Evolutionary conservation across 1,139 yeast species (phyloP).

Genomic region (Sugiyamaella xylanicola): DNA sequence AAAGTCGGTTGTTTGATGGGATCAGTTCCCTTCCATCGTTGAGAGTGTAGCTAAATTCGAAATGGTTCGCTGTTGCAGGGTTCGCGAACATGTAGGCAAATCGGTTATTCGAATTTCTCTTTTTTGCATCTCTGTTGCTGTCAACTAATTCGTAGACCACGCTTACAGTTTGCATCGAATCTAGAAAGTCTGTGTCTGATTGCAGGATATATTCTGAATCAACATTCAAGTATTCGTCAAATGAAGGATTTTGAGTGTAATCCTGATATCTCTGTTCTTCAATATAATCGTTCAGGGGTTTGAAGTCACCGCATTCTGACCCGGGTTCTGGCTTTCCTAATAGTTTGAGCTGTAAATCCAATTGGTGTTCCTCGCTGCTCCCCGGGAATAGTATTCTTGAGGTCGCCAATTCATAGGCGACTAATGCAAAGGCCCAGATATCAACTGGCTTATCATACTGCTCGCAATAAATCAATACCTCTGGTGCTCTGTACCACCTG

Average conservation of each 20-base stretch:
- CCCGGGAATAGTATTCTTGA: slow-evolving; percentile 87
- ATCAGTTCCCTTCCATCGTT: not conserved
- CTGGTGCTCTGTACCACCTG: slow-evolving; percentile 96
- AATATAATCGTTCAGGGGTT: not conserved
- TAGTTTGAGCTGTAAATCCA: slow-evolving; percentile 60
- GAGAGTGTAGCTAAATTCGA: not conserved
- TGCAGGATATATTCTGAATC: not conserved
- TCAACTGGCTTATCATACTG: slow-evolving; percentile 78
- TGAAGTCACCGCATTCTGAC: slow-evolving; percentile 38
- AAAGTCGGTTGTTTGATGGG: not conserved
- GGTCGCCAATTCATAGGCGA: slow-evolving; percentile 78
- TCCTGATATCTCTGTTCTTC: not conserved
- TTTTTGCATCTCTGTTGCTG: no score
- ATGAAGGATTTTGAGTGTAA: no score
- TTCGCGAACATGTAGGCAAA: no score
- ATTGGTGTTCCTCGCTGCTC: slow-evolving; percentile 67
- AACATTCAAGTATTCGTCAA: not conserved
- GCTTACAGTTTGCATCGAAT: no score
- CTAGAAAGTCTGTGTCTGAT: no score
- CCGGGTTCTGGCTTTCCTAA: slow-evolving; percentile 55
- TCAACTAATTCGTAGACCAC: no score
- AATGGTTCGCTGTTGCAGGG: no score
- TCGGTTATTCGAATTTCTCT: no score
- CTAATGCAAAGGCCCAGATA: slow-evolving; percentile 92
- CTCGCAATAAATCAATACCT: slow-evolving; percentile 69